Evolutionary conservation across 2,329 filamentous ascomycete genomes (phyloP), one percentile per base, ranked within the genome.

Genomic region (Xylaria sp.): DNA sequence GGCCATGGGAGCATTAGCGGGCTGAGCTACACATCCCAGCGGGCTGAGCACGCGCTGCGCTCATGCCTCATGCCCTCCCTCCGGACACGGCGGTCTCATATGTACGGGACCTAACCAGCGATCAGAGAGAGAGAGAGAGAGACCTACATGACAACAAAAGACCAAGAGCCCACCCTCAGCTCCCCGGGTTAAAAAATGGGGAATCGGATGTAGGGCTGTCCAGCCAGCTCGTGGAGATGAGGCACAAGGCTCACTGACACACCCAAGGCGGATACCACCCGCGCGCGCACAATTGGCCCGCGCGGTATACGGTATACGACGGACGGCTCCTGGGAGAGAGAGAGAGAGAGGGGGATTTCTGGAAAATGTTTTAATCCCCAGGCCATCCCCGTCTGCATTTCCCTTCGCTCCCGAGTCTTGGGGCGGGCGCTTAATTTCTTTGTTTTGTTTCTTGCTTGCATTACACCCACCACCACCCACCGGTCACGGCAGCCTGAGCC

Each of bases 121-220:
- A 19, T 44, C n/a, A n/a, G n/a, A n/a, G n/a, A n/a, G n/a, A n/a
- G n/a, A n/a, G n/a, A n/a, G n/a, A n/a, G n/a, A n/a, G n/a, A 54
- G 49, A 46, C 56, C 55, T 63, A 52, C 60, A 63, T 63, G 40
- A 35, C 3, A n/a, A n/a, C 46, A 53, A 54, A 49, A 31, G 47
- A 25, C 25, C 40, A 23, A 46, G n/a, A 49, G 35, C 27, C 27
- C 51, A 33, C 31, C n/a, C 43, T 51, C 53, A 61, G 58, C 57
- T 46, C 48, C 31, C 27, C 41, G 49, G 19, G 21, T 17, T 11
- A 33, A 44, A 31, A 25, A 25, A 44, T 43, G 40, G 31, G 43
- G 52, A 33, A 38, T 51, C 17, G 23, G 47, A 31, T 38, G 47
- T 47, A 58, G 61, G 61, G 57, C 57, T 63, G 58, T 19, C n/a